Percentiles rank a stretch among this genome's conserved stretches.
These are phyloP conservation scores for Wickerhamomyces hampshirensis DNA, from an alignment of 805 yeast genomes.

Conservation along the genomic window DNA sequence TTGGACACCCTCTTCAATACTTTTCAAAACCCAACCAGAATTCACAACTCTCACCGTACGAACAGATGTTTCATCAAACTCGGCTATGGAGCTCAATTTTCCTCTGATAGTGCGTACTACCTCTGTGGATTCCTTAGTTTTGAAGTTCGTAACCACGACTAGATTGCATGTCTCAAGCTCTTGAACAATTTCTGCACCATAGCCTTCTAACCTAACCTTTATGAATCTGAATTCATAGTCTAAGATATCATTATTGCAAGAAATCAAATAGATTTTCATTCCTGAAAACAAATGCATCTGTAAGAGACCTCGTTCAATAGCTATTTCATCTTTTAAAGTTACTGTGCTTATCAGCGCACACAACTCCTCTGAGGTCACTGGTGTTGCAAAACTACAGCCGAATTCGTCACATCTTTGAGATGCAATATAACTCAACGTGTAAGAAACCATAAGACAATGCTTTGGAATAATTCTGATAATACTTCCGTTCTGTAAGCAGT, in stretches of 20 bases:
- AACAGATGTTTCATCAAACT: conserved; percentile 8
- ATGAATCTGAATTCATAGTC: conserved; percentile 7
- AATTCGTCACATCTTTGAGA: conserved; percentile 43
- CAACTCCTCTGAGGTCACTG: conserved; percentile 11
- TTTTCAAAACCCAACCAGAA: conserved; percentile 31
- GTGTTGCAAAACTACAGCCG: conserved; percentile 57
- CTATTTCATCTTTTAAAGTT: no score
- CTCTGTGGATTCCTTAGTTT: neutral
- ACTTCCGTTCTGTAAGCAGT: conserved; percentile 43
- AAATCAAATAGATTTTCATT: conserved; percentile 29
- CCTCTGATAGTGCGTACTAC: conserved; percentile 5
- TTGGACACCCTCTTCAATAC: conserved; percentile 27
- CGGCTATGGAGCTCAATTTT: conserved; percentile 6
- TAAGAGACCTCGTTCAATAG: conserved; percentile 5
- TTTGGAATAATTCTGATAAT: conserved; percentile 55
- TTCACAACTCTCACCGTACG: conserved; percentile 31
- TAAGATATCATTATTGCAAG: conserved; percentile 6
- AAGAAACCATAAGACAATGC: conserved; percentile 45
- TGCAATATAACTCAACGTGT: conserved; percentile 24
- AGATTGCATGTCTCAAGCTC: conserved; percentile 30
- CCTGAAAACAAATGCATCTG: conserved; percentile 31
- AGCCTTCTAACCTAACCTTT: conserved; percentile 28
- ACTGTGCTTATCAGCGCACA: conserved; percentile 10
- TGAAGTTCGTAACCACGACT: conserved; percentile 31
- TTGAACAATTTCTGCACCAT: conserved; percentile 40